Base-by-base conservation (phyloP, 768 basidiomycete species). In the Gyrodon lividus region DNA sequence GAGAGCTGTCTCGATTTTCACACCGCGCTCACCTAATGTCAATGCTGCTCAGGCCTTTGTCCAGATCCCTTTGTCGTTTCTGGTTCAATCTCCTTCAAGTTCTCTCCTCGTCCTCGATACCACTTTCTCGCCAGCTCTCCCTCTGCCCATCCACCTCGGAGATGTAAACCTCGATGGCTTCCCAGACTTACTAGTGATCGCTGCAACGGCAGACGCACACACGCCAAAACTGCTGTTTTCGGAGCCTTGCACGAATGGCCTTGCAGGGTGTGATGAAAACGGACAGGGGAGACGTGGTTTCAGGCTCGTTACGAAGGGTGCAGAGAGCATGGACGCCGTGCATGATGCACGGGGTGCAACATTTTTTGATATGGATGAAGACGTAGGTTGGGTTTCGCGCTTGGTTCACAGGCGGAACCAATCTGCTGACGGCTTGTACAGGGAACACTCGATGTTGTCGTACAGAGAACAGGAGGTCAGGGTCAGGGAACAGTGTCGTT, bases 81-180 rank as follows among this genome's bases (percentile, higher is more conserved):
- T 95, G 9, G 79, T 89, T 52, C 75, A 80, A 2, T 59, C 63
- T 5, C 61, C 74, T 16, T 52, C 70, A 48, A 64, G 78, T 19
- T 80, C 81, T 3, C 79, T 97, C 9, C 80, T 92, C 10, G 83
- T 90, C 3, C 68, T 80, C 6, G 89, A 94, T 60, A 81, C 76
- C 4, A 79, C 86, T 0, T 80, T 79, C 59, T 74, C 66, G 1
- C 88, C 91, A 0, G 59, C 83, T 0, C 65, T 95, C 5, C 92
- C 95, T 0, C 69, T 95, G 14, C 78, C 92, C 0, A 68, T 98
- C 43, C 86, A 85, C 54, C 71, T 94, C 0, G 97, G 94, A 28
- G 97, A 99, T 70, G 86, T 81, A 45, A 89, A 98, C 67, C 76
- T 96, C 17, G 95, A 98, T 64, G 97, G 97, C 2, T 98, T 89